A percentile compares a stretch with the other conserved stretches of the same genome.
Evolutionary conservation across 73 alveolate genomes (phyloP).

Genomic region (Tetrahymena thermophila): DNA sequence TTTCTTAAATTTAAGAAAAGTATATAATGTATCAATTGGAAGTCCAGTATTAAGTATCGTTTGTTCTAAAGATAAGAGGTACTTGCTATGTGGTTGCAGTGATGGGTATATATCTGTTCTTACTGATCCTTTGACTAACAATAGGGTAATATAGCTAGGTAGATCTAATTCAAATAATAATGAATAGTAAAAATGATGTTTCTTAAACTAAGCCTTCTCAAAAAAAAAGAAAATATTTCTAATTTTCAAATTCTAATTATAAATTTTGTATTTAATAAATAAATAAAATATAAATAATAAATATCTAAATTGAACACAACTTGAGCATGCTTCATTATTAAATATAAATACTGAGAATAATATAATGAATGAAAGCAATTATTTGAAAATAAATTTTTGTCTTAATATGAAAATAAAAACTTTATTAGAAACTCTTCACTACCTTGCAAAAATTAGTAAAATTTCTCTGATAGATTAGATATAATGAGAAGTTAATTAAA

Average conservation of each 20-base stretch:
- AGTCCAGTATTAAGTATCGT: conserved; percentile 58
- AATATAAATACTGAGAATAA: too few species aligned
- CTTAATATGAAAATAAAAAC: too few species aligned
- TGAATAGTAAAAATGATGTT: not conserved
- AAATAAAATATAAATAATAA: too few species aligned
- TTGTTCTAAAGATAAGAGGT: conserved; percentile 53
- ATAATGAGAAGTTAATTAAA: not conserved
- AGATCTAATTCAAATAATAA: not conserved
- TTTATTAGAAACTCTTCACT: too few species aligned
- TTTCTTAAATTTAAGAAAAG: conserved; percentile 37
- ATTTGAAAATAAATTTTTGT: not conserved
- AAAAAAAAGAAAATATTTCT: not conserved
- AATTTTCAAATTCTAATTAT: not conserved
- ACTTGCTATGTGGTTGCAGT: conserved; percentile 71
- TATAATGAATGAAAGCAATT: not conserved
- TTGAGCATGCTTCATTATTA: not conserved
- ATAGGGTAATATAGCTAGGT: not conserved
- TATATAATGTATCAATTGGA: conserved; percentile 43
- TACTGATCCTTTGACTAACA: conserved; percentile 55
- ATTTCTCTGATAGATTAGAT: not conserved
- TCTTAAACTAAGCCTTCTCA: too few species aligned
- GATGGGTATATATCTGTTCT: conserved; percentile 75
- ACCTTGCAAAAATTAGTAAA: not conserved
- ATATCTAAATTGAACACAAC: not conserved
- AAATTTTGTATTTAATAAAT: not conserved